Percentiles rank a stretch among this genome's conserved stretches.
phyloP scores from a whole-genome alignment of 495 filamentous ascomycete species.

The Penicillium fimorum region DNA sequence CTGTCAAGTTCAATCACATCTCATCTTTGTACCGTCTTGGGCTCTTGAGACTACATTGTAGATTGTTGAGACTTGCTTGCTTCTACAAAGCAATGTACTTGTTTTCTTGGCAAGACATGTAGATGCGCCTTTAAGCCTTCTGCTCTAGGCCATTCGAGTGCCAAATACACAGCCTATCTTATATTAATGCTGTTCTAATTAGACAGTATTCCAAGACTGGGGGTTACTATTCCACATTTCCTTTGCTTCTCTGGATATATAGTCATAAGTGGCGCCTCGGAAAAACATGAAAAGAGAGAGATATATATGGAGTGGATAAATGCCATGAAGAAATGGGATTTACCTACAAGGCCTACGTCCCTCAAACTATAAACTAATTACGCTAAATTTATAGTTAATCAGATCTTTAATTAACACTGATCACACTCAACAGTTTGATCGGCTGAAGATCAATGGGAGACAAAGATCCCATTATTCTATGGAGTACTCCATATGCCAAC shows the following conservation, averaged over 20 bases:
- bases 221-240: neutral
- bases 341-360: neutral
- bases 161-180: neutral
- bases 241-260: neutral
- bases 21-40: conserved; percentile 24
- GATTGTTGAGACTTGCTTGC: no score
- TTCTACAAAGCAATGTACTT: neutral
- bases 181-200: neutral
- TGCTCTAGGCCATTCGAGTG: neutral
- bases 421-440: neutral
- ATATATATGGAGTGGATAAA: neutral
- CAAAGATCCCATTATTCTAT: neutral
- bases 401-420: neutral
- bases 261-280: neutral
- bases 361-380: neutral
- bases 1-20: conserved; percentile 27
- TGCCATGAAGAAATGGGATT: no score
- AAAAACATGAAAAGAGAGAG: no score
- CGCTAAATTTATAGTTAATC: neutral
- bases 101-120: neutral
- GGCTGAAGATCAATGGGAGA: conserved; percentile 4
- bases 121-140: neutral
- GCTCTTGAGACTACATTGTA: no score
- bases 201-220: neutral
- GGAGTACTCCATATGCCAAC: neutral